These are phyloP conservation scores for Xylariaceae sp. DNA, from an alignment of 2,329 filamentous ascomycete species.

Conservation along the genomic window DNA sequence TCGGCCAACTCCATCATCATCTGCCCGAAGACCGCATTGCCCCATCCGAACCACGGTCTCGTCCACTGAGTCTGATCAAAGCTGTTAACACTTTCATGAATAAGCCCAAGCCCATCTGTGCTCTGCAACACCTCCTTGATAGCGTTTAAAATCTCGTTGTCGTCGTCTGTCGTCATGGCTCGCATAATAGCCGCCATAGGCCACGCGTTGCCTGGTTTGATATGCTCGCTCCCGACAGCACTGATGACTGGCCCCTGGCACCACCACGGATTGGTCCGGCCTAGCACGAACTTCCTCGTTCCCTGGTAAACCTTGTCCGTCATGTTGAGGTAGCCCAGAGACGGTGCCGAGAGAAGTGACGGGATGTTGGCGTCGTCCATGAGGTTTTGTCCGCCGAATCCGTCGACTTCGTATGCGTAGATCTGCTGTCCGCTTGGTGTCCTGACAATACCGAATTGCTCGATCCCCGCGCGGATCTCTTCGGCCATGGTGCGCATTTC, in stretches of 20 bases:
- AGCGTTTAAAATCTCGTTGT: conserved; percentile 67
- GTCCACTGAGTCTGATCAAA: conserved; percentile 47
- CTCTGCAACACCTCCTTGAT: conserved; percentile 62
- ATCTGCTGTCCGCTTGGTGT: conserved; percentile 42
- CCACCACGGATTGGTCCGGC: conserved; percentile 75
- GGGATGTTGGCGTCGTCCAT: conserved; percentile 74
- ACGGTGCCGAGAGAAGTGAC: conserved; percentile 60
- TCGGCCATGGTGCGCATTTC: conserved; percentile 56
- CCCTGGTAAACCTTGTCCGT: conserved; percentile 69
- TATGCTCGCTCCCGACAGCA: conserved; percentile 66
- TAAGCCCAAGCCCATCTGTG: conserved; percentile 68
- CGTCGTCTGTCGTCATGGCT: conserved; percentile 60
- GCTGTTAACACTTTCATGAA: conserved; percentile 78
- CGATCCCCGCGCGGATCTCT: conserved; percentile 64
- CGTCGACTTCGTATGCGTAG: conserved; percentile 74
- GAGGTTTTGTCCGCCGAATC: conserved; percentile 61
- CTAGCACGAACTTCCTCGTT: conserved; percentile 74
- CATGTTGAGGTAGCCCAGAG: conserved; percentile 56
- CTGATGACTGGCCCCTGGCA: conserved; percentile 62
- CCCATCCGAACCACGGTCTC: conserved; percentile 69
- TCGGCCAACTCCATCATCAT: conserved; percentile 71
- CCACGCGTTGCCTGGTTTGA: conserved; percentile 58
- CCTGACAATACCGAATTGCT: conserved; percentile 64
- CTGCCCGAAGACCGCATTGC: conserved; percentile 85
- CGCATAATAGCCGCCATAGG: conserved; percentile 54